A percentile compares a stretch with the other conserved stretches of the same genome.
These are phyloP conservation scores for Amesomyces nigricolor DNA, from an alignment of 2,329 filamentous ascomycete genomes.

Conservation along the genomic window DNA sequence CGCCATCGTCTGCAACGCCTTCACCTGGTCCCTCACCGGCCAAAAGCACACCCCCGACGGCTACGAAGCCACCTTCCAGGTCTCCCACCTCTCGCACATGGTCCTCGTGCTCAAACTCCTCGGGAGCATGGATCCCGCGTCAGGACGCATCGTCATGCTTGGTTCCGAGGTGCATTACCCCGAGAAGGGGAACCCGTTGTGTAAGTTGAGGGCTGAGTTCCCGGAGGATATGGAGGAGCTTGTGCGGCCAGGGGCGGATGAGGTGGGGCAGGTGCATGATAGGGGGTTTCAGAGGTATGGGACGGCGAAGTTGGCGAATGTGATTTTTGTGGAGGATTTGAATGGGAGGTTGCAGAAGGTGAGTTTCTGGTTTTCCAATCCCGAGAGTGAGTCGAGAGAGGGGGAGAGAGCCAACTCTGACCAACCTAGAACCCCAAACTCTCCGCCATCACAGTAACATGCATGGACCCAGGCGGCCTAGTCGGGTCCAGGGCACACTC, in stretches of 20 bases:
- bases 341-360: neutral
- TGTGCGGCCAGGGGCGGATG: neutral
- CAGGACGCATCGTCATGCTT: neutral
- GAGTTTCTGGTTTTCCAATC: neutral
- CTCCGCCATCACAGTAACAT: neutral
- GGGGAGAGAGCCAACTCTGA: too few relatives aligned
- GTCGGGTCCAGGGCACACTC: neutral
- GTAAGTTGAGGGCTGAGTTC: neutral
- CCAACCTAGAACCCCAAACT: neutral
- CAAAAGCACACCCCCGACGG: neutral
- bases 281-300: neutral
- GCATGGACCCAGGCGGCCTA: neutral
- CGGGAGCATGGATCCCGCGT: neutral
- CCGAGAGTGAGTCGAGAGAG: too few relatives aligned
- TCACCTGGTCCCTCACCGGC: neutral
- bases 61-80: constrained; percentile 2
- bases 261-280: neutral
- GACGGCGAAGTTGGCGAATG: constrained; percentile 1
- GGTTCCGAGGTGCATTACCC: neutral
- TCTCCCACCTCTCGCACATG: neutral
- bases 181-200: neutral
- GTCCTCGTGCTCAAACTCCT: neutral
- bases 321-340: neutral
- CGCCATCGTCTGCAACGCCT: constrained; percentile 2
- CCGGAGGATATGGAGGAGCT: neutral